Evolutionary conservation across 2,329 filamentous ascomycete genomes (phyloP).

Genomic region (Cladosporium sp.): DNA sequence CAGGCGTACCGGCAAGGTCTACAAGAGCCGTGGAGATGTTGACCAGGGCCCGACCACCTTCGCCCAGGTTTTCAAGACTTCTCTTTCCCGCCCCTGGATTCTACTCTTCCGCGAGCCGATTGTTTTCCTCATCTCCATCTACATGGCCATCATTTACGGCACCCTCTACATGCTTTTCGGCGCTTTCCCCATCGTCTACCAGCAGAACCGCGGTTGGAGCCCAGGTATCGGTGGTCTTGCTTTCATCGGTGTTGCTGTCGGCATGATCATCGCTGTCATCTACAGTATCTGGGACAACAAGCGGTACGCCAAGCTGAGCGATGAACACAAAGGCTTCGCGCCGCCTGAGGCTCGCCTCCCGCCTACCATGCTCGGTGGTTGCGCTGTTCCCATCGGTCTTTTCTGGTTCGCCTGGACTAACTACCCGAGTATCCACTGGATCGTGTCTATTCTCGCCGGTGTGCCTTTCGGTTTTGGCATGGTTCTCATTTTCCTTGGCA

Average conservation of each 20-base stretch:
- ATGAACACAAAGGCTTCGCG: constrained; percentile 50
- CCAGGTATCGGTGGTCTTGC: constrained; percentile 58
- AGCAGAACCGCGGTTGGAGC: constrained; percentile 55
- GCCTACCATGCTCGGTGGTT: constrained; percentile 57
- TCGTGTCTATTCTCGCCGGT: constrained; percentile 47
- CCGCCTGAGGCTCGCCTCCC: constrained; percentile 64
- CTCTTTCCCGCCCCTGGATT: constrained; percentile 63
- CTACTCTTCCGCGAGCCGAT: constrained; percentile 69
- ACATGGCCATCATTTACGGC: constrained; percentile 58
- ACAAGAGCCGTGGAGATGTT: constrained; percentile 45
- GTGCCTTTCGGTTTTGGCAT: constrained; percentile 57
- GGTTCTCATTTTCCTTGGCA: constrained; percentile 61
- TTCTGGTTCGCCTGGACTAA: constrained; percentile 70
- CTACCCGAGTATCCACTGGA: constrained; percentile 53
- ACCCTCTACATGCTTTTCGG: constrained; percentile 48
- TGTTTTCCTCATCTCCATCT: constrained; percentile 60
- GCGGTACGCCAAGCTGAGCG: constrained; percentile 47
- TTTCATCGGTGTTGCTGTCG: constrained; percentile 65
- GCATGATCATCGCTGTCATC: constrained; percentile 57
- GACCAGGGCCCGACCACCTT: constrained; percentile 35
- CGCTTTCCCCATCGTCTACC: constrained; percentile 58
- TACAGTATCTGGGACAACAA: constrained; percentile 52
- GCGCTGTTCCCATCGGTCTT: constrained; percentile 59
- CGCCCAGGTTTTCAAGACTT: constrained; percentile 46
- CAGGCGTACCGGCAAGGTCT: constrained; percentile 50